phyloP scores from a whole-genome alignment of 2,329 filamentous ascomycete species.

The Beauveria australis region DNA sequence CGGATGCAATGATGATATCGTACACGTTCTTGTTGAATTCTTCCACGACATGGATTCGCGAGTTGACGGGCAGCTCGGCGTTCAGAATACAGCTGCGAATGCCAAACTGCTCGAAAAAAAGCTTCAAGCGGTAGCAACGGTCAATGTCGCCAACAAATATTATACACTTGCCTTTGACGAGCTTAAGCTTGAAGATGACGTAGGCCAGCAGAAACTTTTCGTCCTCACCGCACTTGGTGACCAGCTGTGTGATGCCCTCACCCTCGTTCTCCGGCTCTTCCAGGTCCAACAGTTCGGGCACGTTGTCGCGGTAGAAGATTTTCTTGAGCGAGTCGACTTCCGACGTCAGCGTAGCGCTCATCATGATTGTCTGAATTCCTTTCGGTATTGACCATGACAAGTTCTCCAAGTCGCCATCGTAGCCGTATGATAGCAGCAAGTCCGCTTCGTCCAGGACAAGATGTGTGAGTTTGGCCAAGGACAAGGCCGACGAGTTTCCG shows the following conservation, averaged over 20 bases:
- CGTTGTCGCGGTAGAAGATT: slow-evolving; percentile 63
- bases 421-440: slow-evolving; percentile 86
- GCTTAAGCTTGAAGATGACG: slow-evolving; percentile 87
- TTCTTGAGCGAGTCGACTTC: slow-evolving; percentile 81
- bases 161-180: slow-evolving; percentile 83
- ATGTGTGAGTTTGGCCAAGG: slow-evolving; percentile 62
- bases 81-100: slow-evolving; percentile 91
- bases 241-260: slow-evolving; percentile 74
- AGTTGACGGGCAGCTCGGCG: slow-evolving; percentile 88
- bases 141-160: slow-evolving; percentile 75
- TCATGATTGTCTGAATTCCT: slow-evolving; percentile 82
- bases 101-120: slow-evolving; percentile 95
- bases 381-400: slow-evolving; percentile 72
- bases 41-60: slow-evolving; percentile 85
- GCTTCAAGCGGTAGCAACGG: slow-evolving; percentile 79
- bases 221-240: slow-evolving; percentile 89
- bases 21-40: slow-evolving; percentile 97
- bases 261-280: slow-evolving; percentile 74
- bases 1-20: slow-evolving; percentile 94
- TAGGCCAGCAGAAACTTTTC: slow-evolving; percentile 93
- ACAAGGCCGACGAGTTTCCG: slow-evolving; percentile 52
- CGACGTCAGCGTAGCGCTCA: slow-evolving; percentile 84
- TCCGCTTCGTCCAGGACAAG: slow-evolving; percentile 93
- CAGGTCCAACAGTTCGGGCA: slow-evolving; percentile 71
- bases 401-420: slow-evolving; percentile 79